phyloP scores from a whole-genome alignment of 2,329 filamentous ascomycete genomes.

The Arthrobotrys musiformis region DNA sequence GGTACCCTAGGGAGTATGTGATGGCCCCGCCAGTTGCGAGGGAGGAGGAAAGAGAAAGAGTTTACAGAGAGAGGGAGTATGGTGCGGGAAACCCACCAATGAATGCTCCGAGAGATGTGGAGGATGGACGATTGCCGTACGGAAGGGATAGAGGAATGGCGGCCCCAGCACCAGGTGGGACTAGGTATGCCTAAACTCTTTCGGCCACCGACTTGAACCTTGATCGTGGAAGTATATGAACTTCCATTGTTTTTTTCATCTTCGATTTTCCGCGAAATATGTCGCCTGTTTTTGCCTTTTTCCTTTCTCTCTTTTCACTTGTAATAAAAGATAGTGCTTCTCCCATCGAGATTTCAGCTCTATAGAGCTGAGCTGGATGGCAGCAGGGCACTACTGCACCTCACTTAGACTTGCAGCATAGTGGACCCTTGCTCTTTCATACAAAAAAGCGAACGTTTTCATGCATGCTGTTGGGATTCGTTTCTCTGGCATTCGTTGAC shows the following conservation, averaged over 20 bases:
- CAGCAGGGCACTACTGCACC: not conserved
- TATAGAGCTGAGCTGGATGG: not conserved
- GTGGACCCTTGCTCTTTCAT: not conserved
- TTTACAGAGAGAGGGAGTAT: conserved; percentile 37
- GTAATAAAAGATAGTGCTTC: not conserved
- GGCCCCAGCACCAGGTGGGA: conserved; percentile 4
- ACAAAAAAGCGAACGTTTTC: not conserved
- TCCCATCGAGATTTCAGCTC: not conserved
- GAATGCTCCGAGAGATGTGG: conserved; percentile 23
- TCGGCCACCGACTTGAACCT: not conserved
- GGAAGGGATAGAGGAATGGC: conserved; percentile 19
- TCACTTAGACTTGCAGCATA: not conserved
- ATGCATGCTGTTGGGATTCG: not conserved
- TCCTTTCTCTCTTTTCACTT: not conserved
- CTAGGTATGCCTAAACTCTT: conserved; percentile 25
- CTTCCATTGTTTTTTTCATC: not conserved
- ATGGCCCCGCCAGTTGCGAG: conserved; percentile 19
- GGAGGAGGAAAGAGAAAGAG: conserved; percentile 39
- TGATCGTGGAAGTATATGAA: not conserved
- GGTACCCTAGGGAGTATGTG: conserved; percentile 39
- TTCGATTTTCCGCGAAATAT: not conserved
- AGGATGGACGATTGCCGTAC: conserved; percentile 40
- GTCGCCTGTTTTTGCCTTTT: not conserved
- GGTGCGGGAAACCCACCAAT: not conserved
- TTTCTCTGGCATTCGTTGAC: not conserved